phyloP scores from a whole-genome alignment of 2,329 filamentous ascomycete genomes.

The Sclerotiophoma versabilis region DNA sequence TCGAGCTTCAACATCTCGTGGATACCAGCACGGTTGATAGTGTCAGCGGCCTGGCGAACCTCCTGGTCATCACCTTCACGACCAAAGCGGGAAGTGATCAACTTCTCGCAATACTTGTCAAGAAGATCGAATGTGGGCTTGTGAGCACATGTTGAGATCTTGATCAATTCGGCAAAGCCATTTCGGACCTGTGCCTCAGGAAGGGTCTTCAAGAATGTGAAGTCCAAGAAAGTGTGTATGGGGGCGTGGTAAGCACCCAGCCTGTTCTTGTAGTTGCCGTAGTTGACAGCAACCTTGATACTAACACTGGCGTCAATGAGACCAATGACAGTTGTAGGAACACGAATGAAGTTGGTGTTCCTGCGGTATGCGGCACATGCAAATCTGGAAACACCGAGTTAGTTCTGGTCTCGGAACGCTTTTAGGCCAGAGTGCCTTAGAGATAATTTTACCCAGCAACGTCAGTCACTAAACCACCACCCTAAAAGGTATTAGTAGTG shows the following conservation, averaged over 20 bases:
- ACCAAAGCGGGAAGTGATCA: conserved; percentile 71
- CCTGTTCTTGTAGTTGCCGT: conserved; percentile 77
- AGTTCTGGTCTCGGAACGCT: conserved; percentile 26
- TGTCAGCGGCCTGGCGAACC: conserved; percentile 67
- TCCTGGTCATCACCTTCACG: conserved; percentile 65
- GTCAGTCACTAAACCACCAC: conserved; percentile 52
- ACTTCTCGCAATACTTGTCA: conserved; percentile 72
- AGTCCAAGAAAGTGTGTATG: conserved; percentile 75
- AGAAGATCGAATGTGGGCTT: conserved; percentile 70
- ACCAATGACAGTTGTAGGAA: conserved; percentile 77
- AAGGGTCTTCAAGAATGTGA: conserved; percentile 72
- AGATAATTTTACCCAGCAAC: conserved; percentile 70
- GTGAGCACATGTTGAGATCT: conserved; percentile 76
- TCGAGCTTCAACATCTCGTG: conserved; percentile 77
- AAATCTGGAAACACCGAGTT: conserved; percentile 37
- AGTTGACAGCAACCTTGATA: conserved; percentile 81
- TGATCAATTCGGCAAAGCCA: conserved; percentile 77
- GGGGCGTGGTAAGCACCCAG: conserved; percentile 77
- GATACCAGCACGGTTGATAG: conserved; percentile 73
- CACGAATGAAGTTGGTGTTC: conserved; percentile 76
- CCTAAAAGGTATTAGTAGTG: conserved; percentile 21
- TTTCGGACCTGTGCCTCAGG: conserved; percentile 74
- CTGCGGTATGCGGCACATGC: conserved; percentile 75
- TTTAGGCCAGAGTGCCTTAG: conserved; percentile 59
- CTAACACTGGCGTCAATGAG: conserved; percentile 78